A percentile compares a stretch with the other conserved stretches of the same genome.
Evolutionary conservation across 371 early-diverging fungal genomes (phyloP).

Genomic region (Phascolomyces articulosus): DNA sequence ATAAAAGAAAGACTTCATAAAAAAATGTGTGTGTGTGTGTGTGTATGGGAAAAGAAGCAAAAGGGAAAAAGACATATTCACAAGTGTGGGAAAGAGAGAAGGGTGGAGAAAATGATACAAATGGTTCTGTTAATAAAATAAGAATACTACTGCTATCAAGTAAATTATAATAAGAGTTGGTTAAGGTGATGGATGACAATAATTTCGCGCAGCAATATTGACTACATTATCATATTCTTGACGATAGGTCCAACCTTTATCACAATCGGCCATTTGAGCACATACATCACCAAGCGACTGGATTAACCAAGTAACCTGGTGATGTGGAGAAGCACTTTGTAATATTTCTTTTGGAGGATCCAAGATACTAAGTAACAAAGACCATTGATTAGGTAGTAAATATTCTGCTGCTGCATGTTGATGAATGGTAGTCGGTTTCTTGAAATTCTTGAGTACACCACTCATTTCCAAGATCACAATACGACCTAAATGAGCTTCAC

Average conservation of each 20-base stretch:
- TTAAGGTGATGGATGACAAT: no score
- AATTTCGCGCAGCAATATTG: conserved; percentile 15
- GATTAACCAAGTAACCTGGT: conserved; percentile 3
- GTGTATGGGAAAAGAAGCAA: background rate
- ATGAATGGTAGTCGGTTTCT: background rate
- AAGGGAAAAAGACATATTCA: background rate
- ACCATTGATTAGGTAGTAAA: conserved; percentile 1
- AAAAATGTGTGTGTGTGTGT: no score
- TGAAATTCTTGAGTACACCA: conserved; percentile 35
- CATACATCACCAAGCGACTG: conserved; percentile 10
- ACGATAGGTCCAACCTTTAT: conserved; percentile 11
- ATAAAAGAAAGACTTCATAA: background rate
- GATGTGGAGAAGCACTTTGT: background rate
- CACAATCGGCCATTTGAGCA: conserved; percentile 13
- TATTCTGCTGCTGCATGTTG: no score
- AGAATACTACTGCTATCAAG: no score
- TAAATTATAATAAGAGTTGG: no score
- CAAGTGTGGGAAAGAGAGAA: background rate
- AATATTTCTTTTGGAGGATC: conserved; percentile 5
- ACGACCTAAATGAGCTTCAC: conserved; percentile 35
- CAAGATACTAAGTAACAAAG: conserved; percentile 4
- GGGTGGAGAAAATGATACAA: background rate
- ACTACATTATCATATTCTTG: conserved; percentile 23
- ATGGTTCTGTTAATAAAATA: no score
- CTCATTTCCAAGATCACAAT: conserved; percentile 38